Percentiles rank a stretch among this genome's conserved stretches.
Conservation (phyloP, 1,139 yeast genomes). For the Nakaseomyces glabratus region DNA sequence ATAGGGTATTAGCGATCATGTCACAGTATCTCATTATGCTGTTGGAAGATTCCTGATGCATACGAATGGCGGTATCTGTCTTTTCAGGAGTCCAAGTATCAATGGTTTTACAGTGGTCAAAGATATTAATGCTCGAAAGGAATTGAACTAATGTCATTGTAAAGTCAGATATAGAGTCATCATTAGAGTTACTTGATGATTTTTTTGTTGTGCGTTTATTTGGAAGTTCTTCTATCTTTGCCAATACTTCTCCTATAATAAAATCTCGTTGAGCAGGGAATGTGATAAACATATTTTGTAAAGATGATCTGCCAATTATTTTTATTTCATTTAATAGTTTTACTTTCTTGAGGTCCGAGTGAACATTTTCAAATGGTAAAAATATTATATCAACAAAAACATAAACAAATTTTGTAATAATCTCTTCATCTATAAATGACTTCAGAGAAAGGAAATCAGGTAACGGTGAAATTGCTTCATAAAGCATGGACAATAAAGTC, state of each 20-base stretch:
- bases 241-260: conserved; percentile 51
- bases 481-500: conserved; percentile 12
- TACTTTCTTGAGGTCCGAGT: conserved; percentile 12
- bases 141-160: conserved; percentile 22
- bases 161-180: conserved; percentile 22
- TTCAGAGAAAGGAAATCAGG: conserved; percentile 20
- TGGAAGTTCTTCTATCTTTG: conserved; percentile 43
- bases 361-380: conserved; percentile 16
- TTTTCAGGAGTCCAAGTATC: conserved; percentile 1
- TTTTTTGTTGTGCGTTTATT: conserved; percentile 32
- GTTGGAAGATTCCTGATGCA: not conserved
- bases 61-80: not conserved
- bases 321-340: conserved; percentile 24
- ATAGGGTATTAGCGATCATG: conserved; percentile 1
- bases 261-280: conserved; percentile 47
- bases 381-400: conserved; percentile 26
- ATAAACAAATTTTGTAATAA: conserved; percentile 24
- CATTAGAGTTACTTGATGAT: conserved; percentile 16
- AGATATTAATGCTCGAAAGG: conserved; percentile 21
- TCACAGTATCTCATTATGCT: not conserved
- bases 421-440: conserved; percentile 26
- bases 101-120: conserved; percentile 1
- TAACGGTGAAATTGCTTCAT: conserved; percentile 15
- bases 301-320: conserved; percentile 33
- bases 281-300: conserved; percentile 39